Evolutionary conservation across 73 alveolate genomes (phyloP), one percentile per base, ranked within the genome.

Genomic region (Halteria grandinella): DNA sequence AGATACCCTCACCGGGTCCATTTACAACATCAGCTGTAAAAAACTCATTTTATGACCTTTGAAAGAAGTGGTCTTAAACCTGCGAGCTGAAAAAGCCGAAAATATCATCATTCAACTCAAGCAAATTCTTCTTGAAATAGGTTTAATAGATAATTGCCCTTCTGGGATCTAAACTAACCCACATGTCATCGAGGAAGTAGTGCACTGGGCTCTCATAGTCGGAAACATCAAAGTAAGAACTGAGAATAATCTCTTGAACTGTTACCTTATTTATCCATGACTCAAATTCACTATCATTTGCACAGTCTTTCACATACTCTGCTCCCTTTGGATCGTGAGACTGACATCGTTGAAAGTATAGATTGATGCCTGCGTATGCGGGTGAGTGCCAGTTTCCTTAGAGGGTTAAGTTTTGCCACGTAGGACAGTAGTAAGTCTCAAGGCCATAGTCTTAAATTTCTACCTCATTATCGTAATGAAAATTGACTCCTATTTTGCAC

Each of bases 311-410:
- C 50, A 11, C 10, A 39, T 39, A 11, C 15, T 10, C 15, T 14
- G 66, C 3, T 3, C 66, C 66, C 31, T n/a, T n/a, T n/a, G n/a
- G n/a, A n/a, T n/a, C n/a, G n/a, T n/a, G n/a, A n/a, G n/a, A n/a
- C n/a, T n/a, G 7, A 25, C 80, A 66, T 66, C 66, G 43, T 24
- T 18, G 1, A 47, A 21, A 66, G 17, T 4, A 34, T 2, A 66
- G 55, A 44, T 63, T 14, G 8, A 66, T 2, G 25, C 8, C 33
- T 27, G 32, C 47, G 18, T 25, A 44, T 24, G 43, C 45, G 2
- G 80, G 80, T 2, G 80, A n/a, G 36, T 66, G 32, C 80, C 80
- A 66, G 31, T 66, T 66, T 27, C 80, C 80, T 66, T 66, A 47
- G 3, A 66, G 3, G 4, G 80, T 44, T 4, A 66, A 53, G 33